phyloP scores from a whole-genome alignment of 2,329 filamentous ascomycete genomes.

The Metarhizium humberi region DNA sequence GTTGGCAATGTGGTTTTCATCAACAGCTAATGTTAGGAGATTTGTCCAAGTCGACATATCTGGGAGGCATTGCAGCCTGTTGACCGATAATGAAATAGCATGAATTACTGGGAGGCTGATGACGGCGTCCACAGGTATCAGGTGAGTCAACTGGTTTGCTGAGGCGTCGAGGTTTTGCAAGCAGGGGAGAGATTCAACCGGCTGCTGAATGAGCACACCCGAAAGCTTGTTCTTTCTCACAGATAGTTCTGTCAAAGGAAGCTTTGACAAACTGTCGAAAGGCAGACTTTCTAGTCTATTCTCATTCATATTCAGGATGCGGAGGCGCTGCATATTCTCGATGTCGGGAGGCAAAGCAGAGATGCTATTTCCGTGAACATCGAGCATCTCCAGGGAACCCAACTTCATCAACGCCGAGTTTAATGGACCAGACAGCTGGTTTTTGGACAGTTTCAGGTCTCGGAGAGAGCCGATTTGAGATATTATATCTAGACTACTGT shows the following conservation, averaged over 20 bases:
- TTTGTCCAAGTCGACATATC: constrained; percentile 65
- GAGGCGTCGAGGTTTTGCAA: constrained; percentile 73
- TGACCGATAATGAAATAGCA: constrained; percentile 68
- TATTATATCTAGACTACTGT: constrained; percentile 62
- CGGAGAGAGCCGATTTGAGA: constrained; percentile 62
- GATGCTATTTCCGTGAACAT: constrained; percentile 73
- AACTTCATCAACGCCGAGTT: constrained; percentile 55
- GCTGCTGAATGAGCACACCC: constrained; percentile 59
- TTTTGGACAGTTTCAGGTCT: constrained; percentile 75
- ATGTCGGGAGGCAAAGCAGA: constrained; percentile 60
- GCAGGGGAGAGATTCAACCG: constrained; percentile 46
- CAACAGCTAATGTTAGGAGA: constrained; percentile 63
- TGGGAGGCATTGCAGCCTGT: constrained; percentile 65
- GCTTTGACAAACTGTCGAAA: constrained; percentile 54
- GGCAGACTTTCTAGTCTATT: constrained; percentile 68
- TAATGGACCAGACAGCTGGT: constrained; percentile 61
- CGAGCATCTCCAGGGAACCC: constrained; percentile 64
- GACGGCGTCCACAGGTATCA: constrained; percentile 32
- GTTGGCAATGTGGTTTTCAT: constrained; percentile 69
- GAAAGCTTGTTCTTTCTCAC: constrained; percentile 70
- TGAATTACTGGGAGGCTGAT: constrained; percentile 64
- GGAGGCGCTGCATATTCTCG: constrained; percentile 57
- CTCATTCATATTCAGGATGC: constrained; percentile 68
- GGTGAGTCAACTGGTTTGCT: constrained; percentile 58
- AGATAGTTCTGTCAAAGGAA: constrained; percentile 65